These are phyloP conservation scores for Rhodomyrtus tomentosa DNA, from an alignment of 345 rosid species.

Conservation along the genomic window DNA sequence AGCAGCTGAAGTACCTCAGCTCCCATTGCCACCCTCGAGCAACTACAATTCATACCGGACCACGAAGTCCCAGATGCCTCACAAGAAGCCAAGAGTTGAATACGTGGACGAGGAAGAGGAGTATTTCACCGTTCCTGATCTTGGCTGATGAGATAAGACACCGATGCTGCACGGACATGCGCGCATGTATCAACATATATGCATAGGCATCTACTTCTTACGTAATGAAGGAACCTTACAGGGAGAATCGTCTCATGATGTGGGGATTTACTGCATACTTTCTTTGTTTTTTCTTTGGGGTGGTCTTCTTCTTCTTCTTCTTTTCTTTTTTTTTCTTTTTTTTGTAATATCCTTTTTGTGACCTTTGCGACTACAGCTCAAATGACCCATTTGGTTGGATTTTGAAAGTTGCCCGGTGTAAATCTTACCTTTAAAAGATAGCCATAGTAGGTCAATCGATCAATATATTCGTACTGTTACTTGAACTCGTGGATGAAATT, in stretches of 20 bases:
- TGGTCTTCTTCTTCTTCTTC: no score
- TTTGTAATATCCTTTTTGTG: neutral
- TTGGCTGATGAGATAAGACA: neutral
- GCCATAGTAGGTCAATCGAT: neutral
- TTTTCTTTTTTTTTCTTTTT: neutral
- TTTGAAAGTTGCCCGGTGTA: neutral
- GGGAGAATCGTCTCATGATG: neutral
- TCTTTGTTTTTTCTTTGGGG: no score
- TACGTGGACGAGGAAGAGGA: slow-evolving; percentile 42
- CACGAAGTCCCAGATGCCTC: slow-evolving; percentile 40
- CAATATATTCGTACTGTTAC: neutral
- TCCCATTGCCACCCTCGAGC: slow-evolving; percentile 25
- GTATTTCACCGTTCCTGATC: slow-evolving; percentile 18
- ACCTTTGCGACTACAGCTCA: neutral
- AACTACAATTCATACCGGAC: slow-evolving; percentile 29
- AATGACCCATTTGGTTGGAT: neutral
- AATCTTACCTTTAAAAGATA: neutral
- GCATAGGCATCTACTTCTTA: neutral
- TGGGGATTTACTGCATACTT: neutral
- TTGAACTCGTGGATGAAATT: neutral
- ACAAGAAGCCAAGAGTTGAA: slow-evolving; percentile 74
- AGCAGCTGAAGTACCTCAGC: slow-evolving; percentile 91
- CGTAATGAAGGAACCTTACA: neutral
- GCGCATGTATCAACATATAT: neutral
- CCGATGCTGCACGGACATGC: neutral